Evolutionary conservation across 2,329 filamentous ascomycete genomes (phyloP), one percentile per base, ranked within the genome.

Genomic region (Fusarium bulbicola): DNA sequence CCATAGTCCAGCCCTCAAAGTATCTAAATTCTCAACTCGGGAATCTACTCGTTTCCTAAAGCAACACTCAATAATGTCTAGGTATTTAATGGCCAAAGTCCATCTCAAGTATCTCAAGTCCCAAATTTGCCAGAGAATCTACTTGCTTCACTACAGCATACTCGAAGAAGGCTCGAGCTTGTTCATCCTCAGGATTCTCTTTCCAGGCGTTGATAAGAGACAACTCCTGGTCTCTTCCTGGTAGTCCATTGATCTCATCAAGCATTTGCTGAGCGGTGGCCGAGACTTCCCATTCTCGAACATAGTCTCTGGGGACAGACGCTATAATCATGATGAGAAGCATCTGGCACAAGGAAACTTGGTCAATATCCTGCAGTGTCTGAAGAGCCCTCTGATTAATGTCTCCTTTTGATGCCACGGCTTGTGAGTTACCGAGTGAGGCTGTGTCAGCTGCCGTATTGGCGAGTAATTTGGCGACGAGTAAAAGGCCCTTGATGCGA

Each of bases 291-390:
- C 87, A 89, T 12, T 84, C 83, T 12, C 82, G 79, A 11, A 82
- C 82, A 68, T 86, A 84, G 9, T 81, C 85, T 34, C 78, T 72
- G 1, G 83, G 83, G 3, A 81, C 83, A 50, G 85, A 82, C 36
- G 82, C 79, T 26, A 85, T 70, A 18, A 87, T 81, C 74, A 91
- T 82, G 42, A 84, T 80, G 60, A 90, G 80, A 20, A 90, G 76
- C 61, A 85, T 85, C 73, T 90, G 87, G 68, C 86, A 87, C 56
- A 89, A 79, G 15, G 85, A 86, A 7, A 88, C 83, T 68, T 87
- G 87, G 63, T 90, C 88, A 15, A 87, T 83, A 21, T 83, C 81
- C 8, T 78, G 76, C 24, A 89, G 74, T 0, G 77, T 67, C 26
- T 83, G 73, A 2, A 80, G 73, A 20, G 74, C 70, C 56, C 75